Base-by-base conservation (phyloP, 2,329 filamentous ascomycete species). In the Epichloe sibirici region DNA sequence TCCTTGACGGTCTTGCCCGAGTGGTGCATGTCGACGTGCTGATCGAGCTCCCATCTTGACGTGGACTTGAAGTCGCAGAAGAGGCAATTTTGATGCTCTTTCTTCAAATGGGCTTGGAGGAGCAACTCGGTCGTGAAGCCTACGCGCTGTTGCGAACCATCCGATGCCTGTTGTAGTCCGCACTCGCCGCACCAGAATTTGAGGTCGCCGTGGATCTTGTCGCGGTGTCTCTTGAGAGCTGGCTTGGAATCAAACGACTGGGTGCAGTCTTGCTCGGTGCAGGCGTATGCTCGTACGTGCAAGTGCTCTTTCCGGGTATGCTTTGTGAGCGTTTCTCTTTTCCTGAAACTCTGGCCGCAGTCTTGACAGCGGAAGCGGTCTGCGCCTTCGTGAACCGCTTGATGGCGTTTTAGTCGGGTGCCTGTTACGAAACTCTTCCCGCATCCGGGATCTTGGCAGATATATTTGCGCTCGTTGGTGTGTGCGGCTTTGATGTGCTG, bases 401-500 rank as follows among this genome's bases (percentile, higher is more conserved):
- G 74, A 65, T 96, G 90, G 39, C 88, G 78, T 54, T 85, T 80
- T 17, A 96, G 76, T 45, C 88, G 77, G 9, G 87, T 89, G 2
- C 83, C 83, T 0, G 88, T 95, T 48, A 88, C 78, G 64, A 96
- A 96, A 37, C 78, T 82, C 72, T 91, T 93, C 49, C 75, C 81
- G 64, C 91, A 96, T 5, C 76, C 82, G 13, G 80, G 74, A 61
- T 81, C 81, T n/a, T 77, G 72, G 69, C 90, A 96, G 28, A 77
- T 67, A 65, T 89, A 85, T 46, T 82, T 78, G 54, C 85, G 78
- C 57, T 88, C 77, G 51, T 81, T 74, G 21, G 79, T 85, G 65
- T 96, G 91, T 11, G 85, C 83, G 52, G 86, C 86, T 64, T 90
- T 90, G 63, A 94, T 70, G 65, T 97, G 91, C 58, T 90, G 85